Percentiles rank a stretch among this genome's conserved stretches.
Evolutionary conservation across 2,329 filamentous ascomycete genomes (phyloP).

Genomic region (Thielaviopsis euricoi): DNA sequence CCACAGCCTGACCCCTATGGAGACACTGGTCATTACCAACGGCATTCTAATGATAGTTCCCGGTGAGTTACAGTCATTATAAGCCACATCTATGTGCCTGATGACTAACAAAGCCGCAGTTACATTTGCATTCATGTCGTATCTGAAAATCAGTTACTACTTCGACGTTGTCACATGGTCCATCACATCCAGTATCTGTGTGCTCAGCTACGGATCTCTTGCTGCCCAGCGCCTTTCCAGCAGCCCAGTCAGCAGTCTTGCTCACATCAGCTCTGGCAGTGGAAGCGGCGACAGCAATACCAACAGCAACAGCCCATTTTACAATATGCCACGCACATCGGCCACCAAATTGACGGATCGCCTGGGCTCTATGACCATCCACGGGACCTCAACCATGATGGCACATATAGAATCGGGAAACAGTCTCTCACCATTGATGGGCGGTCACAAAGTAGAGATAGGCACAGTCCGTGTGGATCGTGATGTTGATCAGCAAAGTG

Average conservation of each 20-base stretch:
- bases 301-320: neutral
- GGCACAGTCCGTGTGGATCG: neutral
- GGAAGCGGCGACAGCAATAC: neutral
- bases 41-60: conserved; percentile 39
- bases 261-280: neutral
- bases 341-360: neutral
- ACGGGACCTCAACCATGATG: neutral
- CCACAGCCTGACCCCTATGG: conserved; percentile 31
- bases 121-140: conserved; percentile 33
- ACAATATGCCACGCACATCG: neutral
- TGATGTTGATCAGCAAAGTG: neutral
- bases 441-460: neutral
- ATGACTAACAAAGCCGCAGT: conserved; percentile 20
- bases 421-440: neutral
- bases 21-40: conserved; percentile 38
- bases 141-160: conserved; percentile 20
- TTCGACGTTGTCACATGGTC: conserved; percentile 36
- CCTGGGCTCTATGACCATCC: neutral
- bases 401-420: neutral
- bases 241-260: neutral
- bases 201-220: conserved; percentile 35
- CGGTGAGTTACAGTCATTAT: conserved; percentile 21
- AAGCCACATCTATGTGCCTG: neutral
- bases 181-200: conserved; percentile 31
- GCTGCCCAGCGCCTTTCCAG: conserved; percentile 26